Percentiles rank a stretch among this genome's conserved stretches.
Evolutionary conservation across 169 alveolate genomes (phyloP).

Genomic region (Plasmodium gallinaceum): DNA sequence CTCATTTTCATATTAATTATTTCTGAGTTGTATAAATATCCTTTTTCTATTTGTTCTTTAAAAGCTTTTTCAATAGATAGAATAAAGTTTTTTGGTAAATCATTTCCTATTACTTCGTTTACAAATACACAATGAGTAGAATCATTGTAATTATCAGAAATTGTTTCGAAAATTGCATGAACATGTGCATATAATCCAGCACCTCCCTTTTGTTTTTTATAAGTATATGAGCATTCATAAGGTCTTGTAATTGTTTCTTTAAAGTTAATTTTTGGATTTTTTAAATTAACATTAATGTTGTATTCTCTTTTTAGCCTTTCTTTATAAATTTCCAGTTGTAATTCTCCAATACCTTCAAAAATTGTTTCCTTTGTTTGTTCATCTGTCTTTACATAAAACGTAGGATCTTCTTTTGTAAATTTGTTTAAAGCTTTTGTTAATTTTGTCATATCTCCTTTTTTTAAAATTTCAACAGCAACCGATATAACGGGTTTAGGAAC

Average conservation of each 20-base stretch:
- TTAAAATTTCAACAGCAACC: slow-evolving; percentile 88
- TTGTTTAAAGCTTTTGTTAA: slow-evolving; percentile 92
- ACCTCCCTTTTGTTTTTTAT: slow-evolving; percentile 97
- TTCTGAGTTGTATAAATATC: slow-evolving; percentile 94
- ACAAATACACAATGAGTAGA: slow-evolving; percentile 78
- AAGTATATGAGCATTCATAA: slow-evolving; percentile 92
- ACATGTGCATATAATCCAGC: slow-evolving; percentile 97
- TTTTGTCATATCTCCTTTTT: slow-evolving; percentile 70
- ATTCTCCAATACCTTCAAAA: slow-evolving; percentile 97
- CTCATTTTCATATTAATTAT: slow-evolving; percentile 93
- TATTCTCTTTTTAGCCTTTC: slow-evolving; percentile 96
- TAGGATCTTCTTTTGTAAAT: slow-evolving; percentile 96
- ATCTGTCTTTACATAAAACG: slow-evolving; percentile 92
- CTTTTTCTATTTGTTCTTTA: slow-evolving; percentile 91
- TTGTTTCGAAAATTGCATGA: slow-evolving; percentile 93
- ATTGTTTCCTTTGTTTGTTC: slow-evolving; percentile 94
- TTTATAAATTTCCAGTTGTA: slow-evolving; percentile 94
- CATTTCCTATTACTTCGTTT: slow-evolving; percentile 89
- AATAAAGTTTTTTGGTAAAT: slow-evolving; percentile 94
- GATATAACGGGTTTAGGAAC: slow-evolving; percentile 97
- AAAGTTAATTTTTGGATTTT: slow-evolving; percentile 95
- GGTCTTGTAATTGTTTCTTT: slow-evolving; percentile 91
- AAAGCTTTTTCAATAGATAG: slow-evolving; percentile 96
- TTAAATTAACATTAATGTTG: slow-evolving; percentile 88
- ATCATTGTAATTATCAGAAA: slow-evolving; percentile 84